Base-by-base conservation (phyloP, 106 monocot genomes). In the Dioscorea dumetorum region DNA sequence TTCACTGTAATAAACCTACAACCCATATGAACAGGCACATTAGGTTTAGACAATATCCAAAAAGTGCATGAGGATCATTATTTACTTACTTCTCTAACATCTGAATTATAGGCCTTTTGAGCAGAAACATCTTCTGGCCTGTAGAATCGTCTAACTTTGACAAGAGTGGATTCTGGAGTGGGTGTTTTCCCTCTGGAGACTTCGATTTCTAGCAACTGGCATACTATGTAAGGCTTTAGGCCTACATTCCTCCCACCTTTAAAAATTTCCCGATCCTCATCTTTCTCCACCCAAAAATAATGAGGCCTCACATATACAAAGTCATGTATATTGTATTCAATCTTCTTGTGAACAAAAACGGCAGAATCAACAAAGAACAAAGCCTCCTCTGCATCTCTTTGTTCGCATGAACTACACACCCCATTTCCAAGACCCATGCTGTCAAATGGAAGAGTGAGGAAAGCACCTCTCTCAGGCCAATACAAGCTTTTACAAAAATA, bases 231-330 rank as follows among this genome's bases (percentile, higher is more conserved):
- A 32, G 95, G 79, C 71, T 78, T 91, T 54, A 91, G 63, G 23
- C 95, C 88, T n/a, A 95, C 86, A 79, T 91, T 95, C 71, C 95
- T 79, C 9, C 95, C 91, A 50, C 70, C 57, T 69, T 95, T 95
- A 50, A 86, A 95, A 31, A 76, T 88, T 72, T 76, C 91, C n/a
- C 62, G 72, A 60, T 80, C 86, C 28, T 78, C 82, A 34, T 64
- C 72, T 60, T 67, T 85, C 14, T 72, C 80, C 33, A 81, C 76
- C 67, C 33, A 70, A 72, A 91, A 86, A 72, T 72, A 88, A 34
- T 88, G 74, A 33, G 95, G 82, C 7, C 66, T 74, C 13, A 84
- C 76, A 80, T 88, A 95, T 24, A 91, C 72, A 79, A 82, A 95
- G 64, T 95, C 95, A 58, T 80, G 62, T 22, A 95, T 67, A 74